Percentiles rank a stretch among this genome's conserved stretches.
phyloP scores from a whole-genome alignment of 192 early-diverging fungal genomes.

The Backusella tuberculispora region DNA sequence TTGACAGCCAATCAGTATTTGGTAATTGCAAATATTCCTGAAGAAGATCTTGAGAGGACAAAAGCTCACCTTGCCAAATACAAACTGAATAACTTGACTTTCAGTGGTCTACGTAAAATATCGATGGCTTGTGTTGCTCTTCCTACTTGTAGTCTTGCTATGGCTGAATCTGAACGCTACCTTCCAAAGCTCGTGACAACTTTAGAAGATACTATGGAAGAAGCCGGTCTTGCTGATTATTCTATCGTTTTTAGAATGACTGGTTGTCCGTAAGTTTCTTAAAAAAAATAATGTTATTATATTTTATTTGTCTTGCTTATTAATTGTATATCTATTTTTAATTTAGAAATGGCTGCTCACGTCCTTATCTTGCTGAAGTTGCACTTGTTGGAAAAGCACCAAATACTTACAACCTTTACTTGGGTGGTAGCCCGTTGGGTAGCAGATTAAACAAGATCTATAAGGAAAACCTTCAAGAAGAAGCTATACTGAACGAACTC shows the following conservation, averaged over 20 bases:
- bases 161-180: slow-evolving; percentile 96
- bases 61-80: slow-evolving; percentile 71
- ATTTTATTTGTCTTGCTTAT: neutral
- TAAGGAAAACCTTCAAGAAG: slow-evolving; percentile 86
- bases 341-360: slow-evolving; percentile 80
- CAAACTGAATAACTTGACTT: slow-evolving; percentile 79
- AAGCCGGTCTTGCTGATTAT: slow-evolving; percentile 78
- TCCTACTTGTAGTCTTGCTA: slow-evolving; percentile 90
- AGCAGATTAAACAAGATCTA: slow-evolving; percentile 89
- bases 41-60: slow-evolving; percentile 67
- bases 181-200: slow-evolving; percentile 76
- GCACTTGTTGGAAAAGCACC: slow-evolving; percentile 93
- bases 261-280: slow-evolving; percentile 67
- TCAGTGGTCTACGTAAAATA: slow-evolving; percentile 78
- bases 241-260: slow-evolving; percentile 95
- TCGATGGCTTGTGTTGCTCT: slow-evolving; percentile 92
- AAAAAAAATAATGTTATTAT: neutral
- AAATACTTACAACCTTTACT: slow-evolving; percentile 91
- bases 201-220: slow-evolving; percentile 80
- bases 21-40: slow-evolving; percentile 73
- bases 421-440: slow-evolving; percentile 84
- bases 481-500: slow-evolving; percentile 78
- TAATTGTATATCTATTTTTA: neutral
- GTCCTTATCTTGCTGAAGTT: slow-evolving; percentile 94
- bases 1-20: slow-evolving; percentile 91